Conservation (phyloP, 192 early-diverging fungal species). For the Coemansia sp. region DNA sequence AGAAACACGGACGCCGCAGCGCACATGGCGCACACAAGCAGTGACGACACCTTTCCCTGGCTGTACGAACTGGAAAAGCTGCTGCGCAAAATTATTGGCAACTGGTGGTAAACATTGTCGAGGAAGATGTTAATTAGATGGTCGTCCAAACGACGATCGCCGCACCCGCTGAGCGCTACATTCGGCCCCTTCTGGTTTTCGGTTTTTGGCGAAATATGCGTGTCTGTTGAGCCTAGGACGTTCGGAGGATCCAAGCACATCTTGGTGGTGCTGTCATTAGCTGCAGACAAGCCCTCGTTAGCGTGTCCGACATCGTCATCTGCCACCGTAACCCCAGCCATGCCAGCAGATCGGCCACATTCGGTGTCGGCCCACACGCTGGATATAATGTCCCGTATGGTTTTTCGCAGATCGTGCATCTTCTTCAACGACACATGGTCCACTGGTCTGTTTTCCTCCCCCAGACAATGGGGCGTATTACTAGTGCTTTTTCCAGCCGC, state of each 20-base stretch:
- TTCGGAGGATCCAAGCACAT: background rate
- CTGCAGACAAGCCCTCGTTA: background rate
- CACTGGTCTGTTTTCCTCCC: background rate
- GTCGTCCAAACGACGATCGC: conserved; percentile 47
- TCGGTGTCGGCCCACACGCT: conserved; percentile 54
- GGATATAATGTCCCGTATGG: conserved; percentile 43
- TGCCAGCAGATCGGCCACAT: conserved; percentile 50
- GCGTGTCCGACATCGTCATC: conserved; percentile 23
- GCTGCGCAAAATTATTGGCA: conserved; percentile 43
- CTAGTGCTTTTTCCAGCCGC: conserved; percentile 50
- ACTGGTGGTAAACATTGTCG: conserved; percentile 45
- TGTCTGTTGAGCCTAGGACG: background rate
- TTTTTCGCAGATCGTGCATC: conserved; percentile 39
- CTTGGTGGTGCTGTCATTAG: background rate
- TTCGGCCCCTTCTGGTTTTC: background rate
- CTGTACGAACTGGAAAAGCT: conserved; percentile 29
- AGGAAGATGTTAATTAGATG: conserved; percentile 46
- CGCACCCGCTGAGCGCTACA: conserved; percentile 10
- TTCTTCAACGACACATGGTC: conserved; percentile 15
- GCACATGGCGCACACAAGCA: conserved; percentile 52
- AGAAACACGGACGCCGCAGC: conserved; percentile 49
- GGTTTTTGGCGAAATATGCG: background rate
- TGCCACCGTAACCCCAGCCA: conserved; percentile 45
- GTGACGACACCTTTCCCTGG: conserved; percentile 17
- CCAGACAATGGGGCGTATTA: conserved; percentile 18